Evolutionary conservation across 352 stramenopile species (phyloP).

Genomic region (Globisporangium yorkense): DNA sequence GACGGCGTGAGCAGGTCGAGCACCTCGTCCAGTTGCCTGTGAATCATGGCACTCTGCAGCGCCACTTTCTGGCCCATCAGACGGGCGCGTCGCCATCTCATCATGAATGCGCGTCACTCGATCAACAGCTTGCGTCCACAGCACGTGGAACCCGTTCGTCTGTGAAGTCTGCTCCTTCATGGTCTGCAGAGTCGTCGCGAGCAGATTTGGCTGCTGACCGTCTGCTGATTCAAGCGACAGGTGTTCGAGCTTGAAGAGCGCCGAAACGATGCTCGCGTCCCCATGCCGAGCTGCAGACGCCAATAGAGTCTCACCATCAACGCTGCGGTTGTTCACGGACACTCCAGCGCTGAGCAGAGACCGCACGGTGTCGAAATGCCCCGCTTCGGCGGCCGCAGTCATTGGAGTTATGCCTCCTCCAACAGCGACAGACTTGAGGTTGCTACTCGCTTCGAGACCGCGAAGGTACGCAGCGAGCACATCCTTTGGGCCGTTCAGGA

Average conservation of each 20-base stretch:
- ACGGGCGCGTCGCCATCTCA: not conserved
- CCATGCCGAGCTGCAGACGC: not conserved
- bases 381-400: not conserved
- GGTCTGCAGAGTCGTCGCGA: not conserved
- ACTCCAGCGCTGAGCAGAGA: not conserved
- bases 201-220: not conserved
- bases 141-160: not conserved
- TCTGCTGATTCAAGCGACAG: not conserved
- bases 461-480: not conserved
- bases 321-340: not conserved
- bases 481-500: not conserved
- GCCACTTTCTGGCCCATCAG: conserved; percentile 1
- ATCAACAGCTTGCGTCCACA: not conserved
- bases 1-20: conserved; percentile 2
- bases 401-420: not conserved
- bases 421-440: not conserved
- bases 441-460: not conserved
- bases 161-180: not conserved
- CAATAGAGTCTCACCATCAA: not conserved
- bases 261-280: not conserved
- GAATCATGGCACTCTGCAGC: conserved; percentile 1
- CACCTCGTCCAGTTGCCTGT: conserved; percentile 3
- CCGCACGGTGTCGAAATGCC: not conserved
- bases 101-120: not conserved
- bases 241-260: not conserved